Conservation (phyloP, 768 basidiomycete species). For the Kwoniella dendrophila region DNA sequence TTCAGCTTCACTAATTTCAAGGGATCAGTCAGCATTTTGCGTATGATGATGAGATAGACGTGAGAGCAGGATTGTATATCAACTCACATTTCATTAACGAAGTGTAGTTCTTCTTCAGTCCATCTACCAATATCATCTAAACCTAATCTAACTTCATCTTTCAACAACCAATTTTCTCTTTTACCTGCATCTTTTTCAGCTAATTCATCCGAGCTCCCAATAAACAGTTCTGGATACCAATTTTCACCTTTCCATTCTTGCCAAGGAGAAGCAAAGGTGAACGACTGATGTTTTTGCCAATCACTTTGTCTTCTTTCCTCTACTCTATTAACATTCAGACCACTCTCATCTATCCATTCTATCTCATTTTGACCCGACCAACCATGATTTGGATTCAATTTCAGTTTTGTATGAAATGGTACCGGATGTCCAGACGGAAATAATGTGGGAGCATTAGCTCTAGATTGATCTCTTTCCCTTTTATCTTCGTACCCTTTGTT, state of each 20-base stretch:
- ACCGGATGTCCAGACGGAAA: constrained; percentile 15
- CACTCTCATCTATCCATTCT: constrained; percentile 15
- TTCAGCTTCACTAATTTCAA: constrained; percentile 21
- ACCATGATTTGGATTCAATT: neutral
- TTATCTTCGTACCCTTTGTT: constrained; percentile 8
- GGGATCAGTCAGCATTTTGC: constrained; percentile 3
- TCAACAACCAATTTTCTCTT: constrained; percentile 22
- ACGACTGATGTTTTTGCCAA: neutral
- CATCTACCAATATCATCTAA: constrained; percentile 41
- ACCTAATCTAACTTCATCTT: constrained; percentile 44
- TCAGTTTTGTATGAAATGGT: constrained; percentile 17
- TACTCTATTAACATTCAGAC: constrained; percentile 1
- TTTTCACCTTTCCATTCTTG: constrained; percentile 51
- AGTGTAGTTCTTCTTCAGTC: constrained; percentile 20
- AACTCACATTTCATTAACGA: constrained; percentile 37
- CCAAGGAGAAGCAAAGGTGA: constrained; percentile 33
- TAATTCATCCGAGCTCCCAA: constrained; percentile 4
- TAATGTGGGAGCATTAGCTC: neutral
- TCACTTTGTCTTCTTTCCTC: constrained; percentile 15
- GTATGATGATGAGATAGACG: neutral
- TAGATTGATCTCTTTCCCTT: constrained; percentile 14
- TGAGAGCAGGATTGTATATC: neutral
- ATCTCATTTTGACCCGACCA: constrained; percentile 6
- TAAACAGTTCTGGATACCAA: constrained; percentile 51
- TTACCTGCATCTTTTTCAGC: constrained; percentile 18